Evolutionary conservation across 2,329 filamentous ascomycete genomes (phyloP).

Genomic region (Colletotrichum neosansevieriae): DNA sequence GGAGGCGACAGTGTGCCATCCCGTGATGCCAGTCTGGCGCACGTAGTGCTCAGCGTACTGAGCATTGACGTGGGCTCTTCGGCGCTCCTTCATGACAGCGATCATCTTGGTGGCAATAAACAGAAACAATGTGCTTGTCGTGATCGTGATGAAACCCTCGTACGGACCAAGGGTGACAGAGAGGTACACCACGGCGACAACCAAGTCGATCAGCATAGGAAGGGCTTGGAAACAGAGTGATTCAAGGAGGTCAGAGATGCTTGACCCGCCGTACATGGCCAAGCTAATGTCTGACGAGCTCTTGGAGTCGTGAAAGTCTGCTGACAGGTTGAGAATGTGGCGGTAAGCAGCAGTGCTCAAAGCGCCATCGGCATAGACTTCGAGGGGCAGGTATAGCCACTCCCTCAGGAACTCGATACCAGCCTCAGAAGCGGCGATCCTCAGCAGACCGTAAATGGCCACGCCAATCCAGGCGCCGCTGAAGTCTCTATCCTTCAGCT

Average conservation of each 20-base stretch:
- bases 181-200: constrained; percentile 70
- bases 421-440: constrained; percentile 66
- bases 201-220: constrained; percentile 71
- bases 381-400: constrained; percentile 69
- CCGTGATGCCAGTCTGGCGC: constrained; percentile 66
- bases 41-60: constrained; percentile 68
- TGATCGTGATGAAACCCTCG: constrained; percentile 72
- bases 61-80: constrained; percentile 64
- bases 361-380: constrained; percentile 67
- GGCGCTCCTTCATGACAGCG: constrained; percentile 60
- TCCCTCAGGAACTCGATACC: constrained; percentile 66
- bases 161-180: constrained; percentile 70
- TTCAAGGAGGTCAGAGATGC: constrained; percentile 68
- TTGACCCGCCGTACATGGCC: constrained; percentile 66
- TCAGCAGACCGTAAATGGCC: constrained; percentile 62
- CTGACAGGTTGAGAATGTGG: constrained; percentile 70
- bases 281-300: constrained; percentile 69
- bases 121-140: constrained; percentile 68
- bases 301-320: constrained; percentile 72
- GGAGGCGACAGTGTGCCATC: constrained; percentile 70
- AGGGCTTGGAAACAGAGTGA: constrained; percentile 68
- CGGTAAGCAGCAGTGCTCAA: constrained; percentile 68
- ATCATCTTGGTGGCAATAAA: constrained; percentile 66
- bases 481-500: constrained; percentile 56
- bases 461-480: constrained; percentile 63